Evolutionary conservation across 2,329 filamentous ascomycete genomes (phyloP).

Genomic region (Sporothrix pallida): DNA sequence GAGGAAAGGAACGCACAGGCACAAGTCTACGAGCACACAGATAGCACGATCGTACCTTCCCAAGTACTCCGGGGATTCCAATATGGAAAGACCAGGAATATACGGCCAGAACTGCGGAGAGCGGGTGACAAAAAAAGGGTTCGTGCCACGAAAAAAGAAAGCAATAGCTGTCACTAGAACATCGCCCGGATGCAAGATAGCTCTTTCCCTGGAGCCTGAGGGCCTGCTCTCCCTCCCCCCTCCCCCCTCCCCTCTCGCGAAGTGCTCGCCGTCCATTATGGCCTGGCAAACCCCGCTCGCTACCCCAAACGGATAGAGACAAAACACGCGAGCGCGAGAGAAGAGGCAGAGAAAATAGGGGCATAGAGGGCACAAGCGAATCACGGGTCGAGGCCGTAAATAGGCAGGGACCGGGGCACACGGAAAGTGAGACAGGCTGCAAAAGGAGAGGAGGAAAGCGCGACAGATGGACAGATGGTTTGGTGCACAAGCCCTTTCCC

Average conservation of each 20-base stretch:
- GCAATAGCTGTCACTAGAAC: neutral
- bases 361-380: neutral
- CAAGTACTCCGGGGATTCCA: neutral
- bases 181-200: neutral
- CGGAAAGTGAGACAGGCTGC: constrained; percentile 2
- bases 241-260: neutral
- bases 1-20: neutral
- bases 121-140: neutral
- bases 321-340: constrained; percentile 29
- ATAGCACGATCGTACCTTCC: neutral
- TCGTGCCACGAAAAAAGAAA: constrained; percentile 1
- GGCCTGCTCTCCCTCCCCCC: neutral
- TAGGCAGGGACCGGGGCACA: neutral
- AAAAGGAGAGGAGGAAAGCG: constrained; percentile 19
- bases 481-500: constrained; percentile 4
- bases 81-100: neutral
- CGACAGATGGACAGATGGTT: neutral
- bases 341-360: constrained; percentile 11
- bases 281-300: constrained; percentile 12
- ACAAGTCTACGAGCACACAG: too few species aligned
- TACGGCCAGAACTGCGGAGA: neutral
- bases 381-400: neutral
- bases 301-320: constrained; percentile 26
- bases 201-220: neutral
- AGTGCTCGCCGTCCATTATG: neutral